Base-by-base conservation (phyloP, 164 flowering plant species). In the Vitis amurensis region DNA sequence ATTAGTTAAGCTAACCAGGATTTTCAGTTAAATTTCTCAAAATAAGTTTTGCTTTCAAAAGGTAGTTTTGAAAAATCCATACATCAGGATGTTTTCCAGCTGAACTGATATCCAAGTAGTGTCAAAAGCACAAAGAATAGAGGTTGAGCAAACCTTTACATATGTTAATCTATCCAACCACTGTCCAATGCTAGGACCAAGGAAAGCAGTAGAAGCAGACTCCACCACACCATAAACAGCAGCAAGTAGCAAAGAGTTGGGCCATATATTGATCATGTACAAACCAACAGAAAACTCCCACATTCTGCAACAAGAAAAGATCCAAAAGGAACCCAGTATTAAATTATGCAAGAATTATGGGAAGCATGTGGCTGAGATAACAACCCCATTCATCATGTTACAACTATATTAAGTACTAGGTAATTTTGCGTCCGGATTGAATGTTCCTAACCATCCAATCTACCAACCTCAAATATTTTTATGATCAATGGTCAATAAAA, bases 261-360 rank as follows among this genome's bases (percentile, higher is more conserved):
- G 97, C 94, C 94, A 90, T 61, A 94, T 30, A 66, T 68, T 79
- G 80, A 92, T 89, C 97, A 94, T 90, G 78, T 91, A 94, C 56
- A 92, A 70, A 52, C 85, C 97, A 69, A 94, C 97, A 51, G 98
- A 88, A 81, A 94, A 94, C 78, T 94, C 97, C 97, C 98, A 94
- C 95, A 91, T 91, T 75, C 98, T 91, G 89, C 76, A 82, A 49
- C 37, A 70, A 62, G 19, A 30, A 69, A 53, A 56, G 29, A 50
- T 50, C 8, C 10, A 71, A 19, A 37, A 10, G 8, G 51, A 14
- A 44, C 9, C 8, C 55, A 13, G 52, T 48, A 1, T 53, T 11
- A 61, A 55, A 31, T 55, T 49, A 12, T 11, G 7, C 11, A 27
- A 11, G 11, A 44, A 47, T 17, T 11, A 17, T 9, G n/a, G 37